Evolutionary conservation across 2,329 filamentous ascomycete species (phyloP).

Genomic region (Fusarium temperatum): DNA sequence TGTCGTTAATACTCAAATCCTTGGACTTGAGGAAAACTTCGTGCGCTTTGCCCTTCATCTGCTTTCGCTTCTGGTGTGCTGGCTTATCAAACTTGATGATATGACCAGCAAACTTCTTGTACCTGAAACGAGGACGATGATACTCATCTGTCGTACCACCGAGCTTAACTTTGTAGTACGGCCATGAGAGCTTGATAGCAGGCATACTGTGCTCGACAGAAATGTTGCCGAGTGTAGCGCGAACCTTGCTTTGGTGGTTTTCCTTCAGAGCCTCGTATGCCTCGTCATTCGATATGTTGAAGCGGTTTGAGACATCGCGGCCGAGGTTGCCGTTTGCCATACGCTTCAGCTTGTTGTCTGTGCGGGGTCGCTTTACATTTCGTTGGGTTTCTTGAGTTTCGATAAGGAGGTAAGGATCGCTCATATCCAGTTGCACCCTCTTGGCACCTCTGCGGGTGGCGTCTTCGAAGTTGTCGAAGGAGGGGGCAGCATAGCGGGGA

Average conservation of each 20-base stretch:
- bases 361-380: slow-evolving; percentile 66
- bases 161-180: slow-evolving; percentile 92
- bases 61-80: slow-evolving; percentile 80
- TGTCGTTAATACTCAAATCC: slow-evolving; percentile 87
- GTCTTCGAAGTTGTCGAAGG: slow-evolving; percentile 82
- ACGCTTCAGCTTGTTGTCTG: slow-evolving; percentile 68
- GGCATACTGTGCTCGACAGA: slow-evolving; percentile 95
- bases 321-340: slow-evolving; percentile 75
- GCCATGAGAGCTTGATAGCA: slow-evolving; percentile 89
- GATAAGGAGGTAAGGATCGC: slow-evolving; percentile 86
- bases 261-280: slow-evolving; percentile 96
- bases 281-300: slow-evolving; percentile 96
- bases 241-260: slow-evolving; percentile 95
- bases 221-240: slow-evolving; percentile 89
- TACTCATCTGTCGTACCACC: slow-evolving; percentile 79
- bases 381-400: slow-evolving; percentile 76
- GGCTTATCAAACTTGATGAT: slow-evolving; percentile 77
- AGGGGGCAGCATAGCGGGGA: slow-evolving; percentile 69
- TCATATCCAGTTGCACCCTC: slow-evolving; percentile 83
- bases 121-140: slow-evolving; percentile 81
- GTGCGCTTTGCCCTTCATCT: slow-evolving; percentile 80
- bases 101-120: slow-evolving; percentile 72
- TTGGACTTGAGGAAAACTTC: slow-evolving; percentile 83
- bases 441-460: slow-evolving; percentile 78
- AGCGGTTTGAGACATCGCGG: slow-evolving; percentile 79